Evolutionary conservation across 2,329 filamentous ascomycete genomes (phyloP), one percentile per base, ranked within the genome.

Genomic region (Ophiocordyceps camponoti-floridani): DNA sequence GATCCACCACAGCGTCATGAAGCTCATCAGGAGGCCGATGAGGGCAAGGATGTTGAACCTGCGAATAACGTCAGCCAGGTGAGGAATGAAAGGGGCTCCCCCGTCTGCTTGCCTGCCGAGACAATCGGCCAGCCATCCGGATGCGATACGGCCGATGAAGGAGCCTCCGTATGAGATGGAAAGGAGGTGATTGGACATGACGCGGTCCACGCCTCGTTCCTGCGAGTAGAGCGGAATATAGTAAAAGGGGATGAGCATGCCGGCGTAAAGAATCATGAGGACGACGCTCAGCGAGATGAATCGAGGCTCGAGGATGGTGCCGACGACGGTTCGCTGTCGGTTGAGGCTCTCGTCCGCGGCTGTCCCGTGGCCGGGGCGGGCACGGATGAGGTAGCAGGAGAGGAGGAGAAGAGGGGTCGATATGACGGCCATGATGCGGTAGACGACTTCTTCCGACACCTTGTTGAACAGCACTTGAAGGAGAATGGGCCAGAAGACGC

Each of bases 141-240:
- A 68, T 1, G 64, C 49, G 47, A 75, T 67, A 38, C 73, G 68
- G 4, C 74, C 73, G 23, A 69, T 56, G 9, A 68, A 61, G 1
- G 70, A 73, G 12, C 73, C 72, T 0, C 68, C 67, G 53, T 81
- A 81, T 51, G 79, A 65, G 48, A 82, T 72, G 9, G 75, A 64
- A 6, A 81, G 62, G 33, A 81, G 64, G 50, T 78, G 79, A 58
- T 79, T 78, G 2, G 71, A 68, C 11, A 76, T 60, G 18, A 66
- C 59, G 16, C 57, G 58, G 2, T 68, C 65, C 40, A 77, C 65
- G 9, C 60, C 57, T 1, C 63, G 58, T 0, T 65, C 56, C 6
- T 69, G 58, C 6, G 72, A 74, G 54, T 72, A 80, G 6, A 70
- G 58, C 44, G 73, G 68, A 7, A 60, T 55, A 48, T 52, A 59